Evolutionary conservation across 768 basidiomycete genomes (phyloP).

Genomic region (Mycena belliarum): DNA sequence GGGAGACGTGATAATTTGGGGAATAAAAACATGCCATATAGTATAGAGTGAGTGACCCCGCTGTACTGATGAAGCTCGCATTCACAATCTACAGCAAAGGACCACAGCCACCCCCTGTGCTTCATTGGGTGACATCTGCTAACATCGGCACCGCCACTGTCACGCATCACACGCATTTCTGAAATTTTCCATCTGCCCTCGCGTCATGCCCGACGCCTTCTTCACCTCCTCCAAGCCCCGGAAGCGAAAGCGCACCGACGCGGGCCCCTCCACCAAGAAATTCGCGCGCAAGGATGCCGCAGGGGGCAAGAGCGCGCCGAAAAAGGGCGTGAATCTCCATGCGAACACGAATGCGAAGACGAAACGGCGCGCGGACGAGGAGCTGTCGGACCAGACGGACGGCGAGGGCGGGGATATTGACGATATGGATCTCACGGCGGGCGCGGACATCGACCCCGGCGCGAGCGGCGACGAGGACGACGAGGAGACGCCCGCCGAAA

Average conservation of each 20-base stretch:
- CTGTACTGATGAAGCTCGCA: too few relatives aligned
- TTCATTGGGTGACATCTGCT: too few relatives aligned
- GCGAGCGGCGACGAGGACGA: conserved; percentile 82
- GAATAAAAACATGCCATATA: too few relatives aligned
- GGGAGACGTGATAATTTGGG: too few relatives aligned
- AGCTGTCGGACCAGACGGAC: conserved; percentile 65
- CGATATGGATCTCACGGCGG: conserved; percentile 57
- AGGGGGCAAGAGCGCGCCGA: conserved; percentile 23
- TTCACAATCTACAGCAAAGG: too few relatives aligned
- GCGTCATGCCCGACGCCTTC: conserved; percentile 79
- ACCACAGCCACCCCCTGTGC: too few relatives aligned
- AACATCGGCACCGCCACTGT: background rate
- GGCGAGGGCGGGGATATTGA: conserved; percentile 56
- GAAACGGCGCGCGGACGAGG: conserved; percentile 51
- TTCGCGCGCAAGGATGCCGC: conserved; percentile 28
- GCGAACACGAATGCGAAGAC: conserved; percentile 17
- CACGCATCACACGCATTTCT: background rate
- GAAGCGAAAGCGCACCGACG: conserved; percentile 60
- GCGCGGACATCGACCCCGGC: conserved; percentile 51
- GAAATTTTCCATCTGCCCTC: background rate
- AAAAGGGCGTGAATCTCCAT: too few relatives aligned
- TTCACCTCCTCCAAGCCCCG: conserved; percentile 62
- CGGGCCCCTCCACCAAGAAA: conserved; percentile 29
- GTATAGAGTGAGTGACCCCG: too few relatives aligned
- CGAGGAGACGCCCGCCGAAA: conserved; percentile 93